Evolutionary conservation across 768 basidiomycete species (phyloP), one percentile per base, ranked within the genome.

Genomic region (Phlegmacium glaucopus): DNA sequence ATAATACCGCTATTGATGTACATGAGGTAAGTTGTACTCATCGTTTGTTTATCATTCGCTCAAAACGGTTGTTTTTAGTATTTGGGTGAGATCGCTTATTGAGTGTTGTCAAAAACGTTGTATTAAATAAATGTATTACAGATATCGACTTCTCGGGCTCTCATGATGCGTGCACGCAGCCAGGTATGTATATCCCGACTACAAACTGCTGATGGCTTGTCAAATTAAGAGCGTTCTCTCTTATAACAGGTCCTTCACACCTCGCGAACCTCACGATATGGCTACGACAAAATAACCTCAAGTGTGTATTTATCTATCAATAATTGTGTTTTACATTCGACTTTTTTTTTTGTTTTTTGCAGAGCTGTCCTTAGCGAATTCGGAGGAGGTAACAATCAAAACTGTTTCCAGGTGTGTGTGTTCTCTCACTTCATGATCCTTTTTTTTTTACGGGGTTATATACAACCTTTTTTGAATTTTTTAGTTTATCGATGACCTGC

Each of bases 331-430:
- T n/a, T n/a, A n/a, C n/a, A n/a, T n/a, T n/a, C n/a, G n/a, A n/a
- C n/a, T n/a, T n/a, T n/a, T n/a, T n/a, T n/a, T n/a, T n/a, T n/a
- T n/a, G n/a, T n/a, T n/a, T n/a, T n/a, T n/a, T n/a, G n/a, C n/a
- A n/a, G n/a, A 52, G 74, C 72, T 2, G 62, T 76, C 13, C 58
- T 76, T 12, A 72, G 65, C 38, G 74, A 76, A 58, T 76, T 76
- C 42, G 73, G 74, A 35, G 72, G 71, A 37, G 72, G 70, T 16
- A 68, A 71, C 52, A 74, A 76, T 51, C 54, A 61, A 27, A 70
- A 63, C 30, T 76, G 74, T 44, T 69, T 70, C 61, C 60, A n/a
- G n/a, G n/a, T n/a, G n/a, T n/a, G n/a, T n/a, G n/a, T n/a, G n/a
- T n/a, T n/a, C n/a, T n/a, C n/a, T n/a, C n/a, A n/a, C n/a, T n/a